These are phyloP conservation scores for Wickerhamiella azyma DNA, from an alignment of 805 yeast species.

Conservation along the genomic window DNA sequence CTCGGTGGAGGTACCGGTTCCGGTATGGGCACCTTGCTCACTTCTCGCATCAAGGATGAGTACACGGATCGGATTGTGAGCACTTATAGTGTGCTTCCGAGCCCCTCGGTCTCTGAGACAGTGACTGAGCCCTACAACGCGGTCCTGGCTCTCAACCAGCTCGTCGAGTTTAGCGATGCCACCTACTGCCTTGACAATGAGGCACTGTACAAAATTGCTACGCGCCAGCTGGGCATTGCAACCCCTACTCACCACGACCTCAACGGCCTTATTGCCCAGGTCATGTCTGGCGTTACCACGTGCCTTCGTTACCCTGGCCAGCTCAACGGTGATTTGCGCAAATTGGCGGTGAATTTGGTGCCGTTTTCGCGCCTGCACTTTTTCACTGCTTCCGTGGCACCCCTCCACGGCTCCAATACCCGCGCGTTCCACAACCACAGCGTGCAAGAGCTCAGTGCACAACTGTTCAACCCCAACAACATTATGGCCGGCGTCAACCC, in stretches of 20 bases:
- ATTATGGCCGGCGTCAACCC: constrained; percentile 97
- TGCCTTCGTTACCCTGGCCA: constrained; percentile 92
- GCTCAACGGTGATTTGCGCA: constrained; percentile 82
- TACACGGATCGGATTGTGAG: constrained; percentile 95
- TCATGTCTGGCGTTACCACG: constrained; percentile 92
- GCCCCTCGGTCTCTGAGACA: constrained; percentile 82
- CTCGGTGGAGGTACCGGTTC: constrained; percentile 93
- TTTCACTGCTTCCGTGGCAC: constrained; percentile 92
- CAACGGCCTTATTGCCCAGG: constrained; percentile 72
- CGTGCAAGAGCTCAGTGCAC: constrained; percentile 87
- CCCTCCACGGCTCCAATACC: constrained; percentile 68
- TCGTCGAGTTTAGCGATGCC: constrained; percentile 82
- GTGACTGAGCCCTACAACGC: constrained; percentile 95
- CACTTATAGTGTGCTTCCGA: constrained; percentile 84
- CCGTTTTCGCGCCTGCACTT: constrained; percentile 93
- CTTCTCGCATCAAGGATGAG: constrained; percentile 79
- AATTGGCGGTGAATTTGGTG: constrained; percentile 84
- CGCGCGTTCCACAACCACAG: constrained; percentile 71
- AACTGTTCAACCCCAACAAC: constrained; percentile 80
- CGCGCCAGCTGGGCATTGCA: constrained; percentile 64
- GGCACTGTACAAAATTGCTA: constrained; percentile 82
- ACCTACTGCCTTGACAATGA: constrained; percentile 93
- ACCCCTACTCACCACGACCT: constrained; percentile 71
- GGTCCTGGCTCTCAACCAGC: constrained; percentile 77
- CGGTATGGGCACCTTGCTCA: constrained; percentile 85